phyloP scores from a whole-genome alignment of 768 basidiomycete species.

The Suillus hirtellus region DNA sequence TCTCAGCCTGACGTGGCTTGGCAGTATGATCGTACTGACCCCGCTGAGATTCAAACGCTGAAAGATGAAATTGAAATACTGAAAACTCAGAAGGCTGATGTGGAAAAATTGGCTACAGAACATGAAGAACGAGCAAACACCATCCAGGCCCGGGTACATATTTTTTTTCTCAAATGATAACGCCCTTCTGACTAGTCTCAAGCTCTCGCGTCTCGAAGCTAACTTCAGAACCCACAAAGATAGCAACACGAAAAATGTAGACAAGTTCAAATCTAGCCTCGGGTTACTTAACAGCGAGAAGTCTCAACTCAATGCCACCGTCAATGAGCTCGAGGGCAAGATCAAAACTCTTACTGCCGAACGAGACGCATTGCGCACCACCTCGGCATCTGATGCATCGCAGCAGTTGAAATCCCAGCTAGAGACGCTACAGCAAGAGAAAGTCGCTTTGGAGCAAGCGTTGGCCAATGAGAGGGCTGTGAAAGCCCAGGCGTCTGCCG shows the following conservation, averaged over 20 bases:
- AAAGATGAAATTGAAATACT: slow-evolving; percentile 68
- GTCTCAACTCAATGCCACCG: slow-evolving; percentile 28
- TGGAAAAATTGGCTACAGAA: slow-evolving; percentile 30
- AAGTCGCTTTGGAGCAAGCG: slow-evolving; percentile 38
- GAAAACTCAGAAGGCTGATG: slow-evolving; percentile 43
- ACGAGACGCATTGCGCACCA: slow-evolving; percentile 28
- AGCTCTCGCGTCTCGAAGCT: slow-evolving; percentile 48
- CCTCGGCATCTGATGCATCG: slow-evolving; percentile 20
- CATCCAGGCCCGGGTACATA: slow-evolving; percentile 31
- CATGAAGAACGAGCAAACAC: slow-evolving; percentile 33
- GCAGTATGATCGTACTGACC: slow-evolving; percentile 87
- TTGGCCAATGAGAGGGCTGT: slow-evolving; percentile 39
- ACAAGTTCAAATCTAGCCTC: slow-evolving; percentile 24
- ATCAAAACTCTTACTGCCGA: slow-evolving; percentile 32
- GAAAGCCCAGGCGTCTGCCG: slow-evolving; percentile 18
- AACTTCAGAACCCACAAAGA: slow-evolving; percentile 40
- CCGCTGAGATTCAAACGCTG: slow-evolving; percentile 76
- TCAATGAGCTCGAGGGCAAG: slow-evolving; percentile 27
- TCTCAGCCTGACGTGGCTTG: slow-evolving; percentile 7
- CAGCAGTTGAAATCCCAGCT: slow-evolving; percentile 37
- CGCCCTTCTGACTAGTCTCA: not conserved
- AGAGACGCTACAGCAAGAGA: slow-evolving; percentile 38
- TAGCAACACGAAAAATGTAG: slow-evolving; percentile 17
- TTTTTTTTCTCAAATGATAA: not conserved
- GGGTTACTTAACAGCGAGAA: slow-evolving; percentile 30